Evolutionary conservation across 768 basidiomycete species (phyloP), one percentile per base, ranked within the genome.

Genomic region (Naganishia antarctica): DNA sequence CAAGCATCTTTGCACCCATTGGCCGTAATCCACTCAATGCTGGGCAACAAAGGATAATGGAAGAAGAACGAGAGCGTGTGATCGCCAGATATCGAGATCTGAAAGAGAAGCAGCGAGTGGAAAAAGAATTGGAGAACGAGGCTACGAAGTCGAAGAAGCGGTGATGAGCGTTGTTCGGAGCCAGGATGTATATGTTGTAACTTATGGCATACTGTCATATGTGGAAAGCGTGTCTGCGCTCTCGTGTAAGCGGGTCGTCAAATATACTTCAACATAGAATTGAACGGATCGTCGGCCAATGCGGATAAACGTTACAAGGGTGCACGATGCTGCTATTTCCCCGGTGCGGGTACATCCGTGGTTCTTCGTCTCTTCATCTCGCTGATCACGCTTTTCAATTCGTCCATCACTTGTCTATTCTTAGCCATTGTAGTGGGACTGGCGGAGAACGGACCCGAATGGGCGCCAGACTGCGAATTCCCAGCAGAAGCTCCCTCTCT

Each of bases 11-110:
- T 40, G 64, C 65, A 26, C 61, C 60, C 7, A 60, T 48, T 5
- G 71, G 68, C 11, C 58, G 67, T 29, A 69, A 64, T 29, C 73
- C 73, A 26, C 47, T 76, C 23, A 71, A 66, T 64, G 65, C 72
- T 12, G 75, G 71, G 3, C 74, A 75, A 66, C 61, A 69, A 65
- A 48, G 75, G 49, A 49, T 75, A 43, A 51, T 76, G 65, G 75
- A 73, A 48, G 74, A 74, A 53, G 75, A 76, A 64, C 65, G 75
- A 49, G 74, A 75, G 64, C 67, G 75, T 48, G 75, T 76, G 11
- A 65, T 76, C 11, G 67, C 63, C 62, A 59, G 68, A 61, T 76
- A 76, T 68, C 69, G 75, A 65, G 75, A 75, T 61, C 69, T 76
- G 68, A 76, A 76, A 64, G 74, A 69, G 64, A 59, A 29, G 44